Evolutionary conservation across 257 asterid species (phyloP), one percentile per base, ranked within the genome.

Genomic region (Perilla frutescens): DNA sequence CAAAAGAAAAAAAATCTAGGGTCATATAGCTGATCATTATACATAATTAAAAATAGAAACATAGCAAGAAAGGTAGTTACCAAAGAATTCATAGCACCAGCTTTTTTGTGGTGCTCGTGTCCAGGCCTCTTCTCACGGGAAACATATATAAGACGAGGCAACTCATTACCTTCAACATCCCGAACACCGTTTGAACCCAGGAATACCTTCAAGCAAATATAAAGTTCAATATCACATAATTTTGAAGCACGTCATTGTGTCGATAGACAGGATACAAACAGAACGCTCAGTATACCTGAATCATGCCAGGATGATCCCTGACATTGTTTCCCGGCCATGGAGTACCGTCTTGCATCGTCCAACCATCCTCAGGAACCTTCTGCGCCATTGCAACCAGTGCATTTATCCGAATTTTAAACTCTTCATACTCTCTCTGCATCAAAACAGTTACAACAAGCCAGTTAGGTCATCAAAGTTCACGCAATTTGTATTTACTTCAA

Each of bases 321-420:
- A 93, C 96, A 72, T 84, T 89, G 67, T 93, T 93, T 80, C 98
- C 98, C 0, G 98, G 98, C 98, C 98, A 93, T 11, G 90, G 96
- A 71, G 98, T 93, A 34, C 98, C 97, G 45, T 93, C 98, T 84
- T 93, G 98, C 98, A 93, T 93, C 39, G 98, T 93, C 98, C 98
- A 93, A 71, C 98, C 98, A 26, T 93, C 98, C 72, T 93, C 98
- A 0, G 98, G 98, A 79, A 91, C 98, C 89, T 93, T 93, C 76
- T 83, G 91, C 15, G 98, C 93, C 85, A 80, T 88, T 70, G 98
- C 82, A 85, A 91, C 98, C 64, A 93, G 80, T 49, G 91, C 96
- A 73, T 93, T 93, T 75, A 93, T 87, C 71, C 96, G 82, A 62
- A 93, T 83, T 83, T 89, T 93, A 70, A 93, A 93, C 85, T 93